Percentiles rank a stretch among this genome's conserved stretches.
phyloP scores from a whole-genome alignment of 495 filamentous ascomycete genomes.

The Bathelium albidoporum region DNA sequence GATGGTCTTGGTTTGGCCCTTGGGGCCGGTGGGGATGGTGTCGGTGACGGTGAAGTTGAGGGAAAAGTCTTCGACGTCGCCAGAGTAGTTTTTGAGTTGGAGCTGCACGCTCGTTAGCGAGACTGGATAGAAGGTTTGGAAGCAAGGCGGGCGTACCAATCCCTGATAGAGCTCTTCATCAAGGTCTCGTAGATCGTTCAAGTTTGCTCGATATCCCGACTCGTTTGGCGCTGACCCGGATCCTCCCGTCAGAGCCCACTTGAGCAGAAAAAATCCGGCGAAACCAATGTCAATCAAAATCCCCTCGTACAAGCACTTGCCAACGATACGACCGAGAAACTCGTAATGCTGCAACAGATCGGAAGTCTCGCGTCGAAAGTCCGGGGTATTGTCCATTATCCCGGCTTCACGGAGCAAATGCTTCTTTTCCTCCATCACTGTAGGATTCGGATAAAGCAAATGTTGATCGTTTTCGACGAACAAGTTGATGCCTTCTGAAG shows the following conservation, averaged over 20 bases:
- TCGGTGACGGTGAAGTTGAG: constrained; percentile 89
- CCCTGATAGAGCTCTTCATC: constrained; percentile 93
- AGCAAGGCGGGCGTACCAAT: constrained; percentile 37
- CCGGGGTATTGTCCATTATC: constrained; percentile 40
- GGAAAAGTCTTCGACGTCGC: constrained; percentile 67
- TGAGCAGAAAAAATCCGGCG: constrained; percentile 90
- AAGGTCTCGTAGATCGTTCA: constrained; percentile 88
- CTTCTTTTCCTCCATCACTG: constrained; percentile 61
- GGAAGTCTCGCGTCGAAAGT: constrained; percentile 48
- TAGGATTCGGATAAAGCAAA: constrained; percentile 81
- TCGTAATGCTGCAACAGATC: constrained; percentile 70
- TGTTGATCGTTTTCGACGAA: constrained; percentile 87
- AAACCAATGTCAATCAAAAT: constrained; percentile 92
- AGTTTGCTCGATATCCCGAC: constrained; percentile 68
- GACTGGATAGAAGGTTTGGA: not conserved
- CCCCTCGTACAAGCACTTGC: constrained; percentile 96
- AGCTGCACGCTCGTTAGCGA: constrained; percentile 33
- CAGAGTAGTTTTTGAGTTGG: constrained; percentile 77
- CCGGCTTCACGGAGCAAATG: constrained; percentile 46
- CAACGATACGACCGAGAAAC: constrained; percentile 84
- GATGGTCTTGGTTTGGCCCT: constrained; percentile 39
- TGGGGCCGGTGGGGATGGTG: constrained; percentile 46
- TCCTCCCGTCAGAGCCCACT: constrained; percentile 76
- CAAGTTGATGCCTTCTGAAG: constrained; percentile 38
- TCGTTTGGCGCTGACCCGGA: constrained; percentile 49